phyloP scores from a whole-genome alignment of 306 rosid species.

The Inga oerstediana region DNA sequence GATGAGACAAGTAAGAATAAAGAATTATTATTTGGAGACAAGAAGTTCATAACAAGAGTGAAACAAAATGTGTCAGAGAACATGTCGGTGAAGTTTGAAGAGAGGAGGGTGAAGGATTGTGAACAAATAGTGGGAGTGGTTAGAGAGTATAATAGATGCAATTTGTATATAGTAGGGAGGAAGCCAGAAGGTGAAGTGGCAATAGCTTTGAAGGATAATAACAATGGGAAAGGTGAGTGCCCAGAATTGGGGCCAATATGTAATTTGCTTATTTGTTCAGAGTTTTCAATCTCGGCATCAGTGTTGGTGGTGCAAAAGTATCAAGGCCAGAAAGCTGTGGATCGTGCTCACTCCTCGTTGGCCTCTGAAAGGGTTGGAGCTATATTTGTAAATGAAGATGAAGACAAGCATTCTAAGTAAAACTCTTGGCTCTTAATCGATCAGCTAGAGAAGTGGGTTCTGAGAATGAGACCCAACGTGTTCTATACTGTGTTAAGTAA shows the following conservation, averaged over 20 bases:
- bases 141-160: constrained; percentile 38
- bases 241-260: constrained; percentile 66
- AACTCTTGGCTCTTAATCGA: background rate
- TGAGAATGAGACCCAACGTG: background rate
- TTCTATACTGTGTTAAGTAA: background rate
- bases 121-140: constrained; percentile 38
- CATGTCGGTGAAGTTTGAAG: constrained; percentile 43
- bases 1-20: background rate
- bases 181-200: constrained; percentile 47
- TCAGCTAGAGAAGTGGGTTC: background rate
- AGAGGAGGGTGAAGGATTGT: constrained; percentile 36
- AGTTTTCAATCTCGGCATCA: constrained; percentile 49
- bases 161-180: constrained; percentile 63
- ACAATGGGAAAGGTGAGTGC: constrained; percentile 41
- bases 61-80: constrained; percentile 31
- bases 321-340: constrained; percentile 7
- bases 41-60: constrained; percentile 34
- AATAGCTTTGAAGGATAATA: constrained; percentile 25
- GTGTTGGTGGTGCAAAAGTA: constrained; percentile 65
- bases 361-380: constrained; percentile 17
- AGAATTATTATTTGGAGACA: constrained; percentile 19
- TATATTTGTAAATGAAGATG: constrained; percentile 14
- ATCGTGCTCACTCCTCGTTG: background rate
- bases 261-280: constrained; percentile 45
- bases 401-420: background rate